Evolutionary conservation across 1,284 basidiomycete species (phyloP), one percentile per base, ranked within the genome.

Genomic region (Mycosarcoma mackinlayi): DNA sequence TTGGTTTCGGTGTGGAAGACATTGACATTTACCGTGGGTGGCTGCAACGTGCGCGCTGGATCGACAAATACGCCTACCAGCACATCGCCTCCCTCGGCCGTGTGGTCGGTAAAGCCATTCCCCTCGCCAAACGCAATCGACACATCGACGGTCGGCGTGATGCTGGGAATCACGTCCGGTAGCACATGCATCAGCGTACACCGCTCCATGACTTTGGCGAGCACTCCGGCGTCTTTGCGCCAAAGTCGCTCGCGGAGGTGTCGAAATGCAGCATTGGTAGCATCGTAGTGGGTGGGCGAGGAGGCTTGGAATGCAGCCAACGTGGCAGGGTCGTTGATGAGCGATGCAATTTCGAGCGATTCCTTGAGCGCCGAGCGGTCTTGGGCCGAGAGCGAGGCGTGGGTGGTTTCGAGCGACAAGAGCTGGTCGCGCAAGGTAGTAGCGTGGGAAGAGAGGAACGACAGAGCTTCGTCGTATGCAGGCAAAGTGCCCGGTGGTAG

Each of bases 151-250:
- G 87, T 87, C 0, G 93, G 92, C 47, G 87, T 87, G 18, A 95
- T 83, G 30, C 85, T 85, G 0, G 92, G 88, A 7, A 97, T 82
- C 2, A 94, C 84, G 81, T 98, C 95, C 0, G 95, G 94, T 4
- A 96, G 86, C 50, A 98, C 89, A 49, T 90, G 85, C 92, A 97
- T 93, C 84, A 93, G 90, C 76, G 91, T 86, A 42, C 95, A 83
- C 75, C 94, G 90, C 83, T 97, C 92, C 92, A 96, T 96, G 89
- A 93, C 77, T 31, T 41, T 38, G 10, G 50, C 65, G 7, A 76
- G 50, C 19, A 64, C 51, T 8, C 70, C 70, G 10, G 63, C 58
- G 23, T 64, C 51, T 6, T 50, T 25, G 48, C 91, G 86, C 95
- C 95, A 98, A 60, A 87, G 86, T 72, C 91, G 88, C 84, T 97